phyloP scores from a whole-genome alignment of 2,329 filamentous ascomycete genomes.

The Grosmannia serpens region DNA sequence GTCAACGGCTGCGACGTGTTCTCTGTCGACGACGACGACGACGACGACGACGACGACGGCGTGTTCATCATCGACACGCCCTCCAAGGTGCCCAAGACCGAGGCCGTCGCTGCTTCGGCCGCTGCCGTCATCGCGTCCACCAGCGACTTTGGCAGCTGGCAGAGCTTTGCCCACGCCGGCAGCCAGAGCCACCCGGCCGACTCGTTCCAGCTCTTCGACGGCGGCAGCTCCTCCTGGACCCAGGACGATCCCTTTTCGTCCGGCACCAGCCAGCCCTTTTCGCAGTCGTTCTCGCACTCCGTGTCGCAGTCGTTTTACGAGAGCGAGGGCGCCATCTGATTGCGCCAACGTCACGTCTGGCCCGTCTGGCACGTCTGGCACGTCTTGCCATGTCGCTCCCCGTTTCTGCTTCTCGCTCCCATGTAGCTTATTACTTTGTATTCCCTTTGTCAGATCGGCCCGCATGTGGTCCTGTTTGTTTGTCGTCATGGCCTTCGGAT shows the following conservation, averaged over 20 bases:
- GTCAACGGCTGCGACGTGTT: conserved; percentile 15
- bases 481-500: background rate
- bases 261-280: conserved; percentile 2
- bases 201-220: background rate
- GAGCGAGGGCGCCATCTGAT: conserved; percentile 6
- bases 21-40: background rate
- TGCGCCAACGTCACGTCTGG: background rate
- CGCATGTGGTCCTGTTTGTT: too few species aligned
- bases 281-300: conserved; percentile 1
- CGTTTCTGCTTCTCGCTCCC: background rate
- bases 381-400: background rate
- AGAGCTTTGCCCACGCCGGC: background rate
- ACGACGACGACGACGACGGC: conserved; percentile 17
- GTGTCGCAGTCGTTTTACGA: conserved; percentile 6
- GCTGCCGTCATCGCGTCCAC: background rate
- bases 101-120: background rate
- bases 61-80: conserved; percentile 25
- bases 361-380: background rate
- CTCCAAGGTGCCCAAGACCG: conserved; percentile 18
- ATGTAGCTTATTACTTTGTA: background rate
- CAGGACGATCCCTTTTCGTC: conserved; percentile 2
- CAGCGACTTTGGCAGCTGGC: background rate
- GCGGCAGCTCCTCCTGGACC: conserved; percentile 3
- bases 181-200: background rate
- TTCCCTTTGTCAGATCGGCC: background rate